Evolutionary conservation across 805 yeast species (phyloP).

Genomic region (Helenozyma baotianmanensis): DNA sequence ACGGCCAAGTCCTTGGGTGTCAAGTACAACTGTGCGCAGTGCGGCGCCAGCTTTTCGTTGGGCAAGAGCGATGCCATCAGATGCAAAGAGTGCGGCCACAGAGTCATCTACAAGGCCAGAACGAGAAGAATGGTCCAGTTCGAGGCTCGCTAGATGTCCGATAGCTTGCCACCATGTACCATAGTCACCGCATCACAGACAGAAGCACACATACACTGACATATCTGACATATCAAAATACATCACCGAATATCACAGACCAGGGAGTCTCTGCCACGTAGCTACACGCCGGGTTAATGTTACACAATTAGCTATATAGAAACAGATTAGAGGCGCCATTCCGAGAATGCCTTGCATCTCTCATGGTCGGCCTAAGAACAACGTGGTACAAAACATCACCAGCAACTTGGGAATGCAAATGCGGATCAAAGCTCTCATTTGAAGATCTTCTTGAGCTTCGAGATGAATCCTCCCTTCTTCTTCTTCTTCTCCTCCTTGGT

Average conservation of each 20-base stretch:
- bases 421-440: constrained; percentile 12
- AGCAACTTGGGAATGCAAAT: too few relatives aligned
- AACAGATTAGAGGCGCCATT: neutral
- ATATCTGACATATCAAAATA: too few relatives aligned
- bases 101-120: constrained; percentile 95
- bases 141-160: constrained; percentile 34
- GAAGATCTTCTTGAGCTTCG: constrained; percentile 39
- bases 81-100: constrained; percentile 98
- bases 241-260: too few relatives aligned
- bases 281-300: too few relatives aligned
- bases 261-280: too few relatives aligned
- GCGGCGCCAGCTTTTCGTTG: constrained; percentile 83
- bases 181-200: too few relatives aligned
- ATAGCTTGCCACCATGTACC: too few relatives aligned
- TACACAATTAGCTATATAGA: constrained; percentile 1
- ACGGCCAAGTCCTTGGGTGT: constrained; percentile 67
- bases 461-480: constrained; percentile 39
- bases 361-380: neutral
- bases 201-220: too few relatives aligned
- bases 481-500: constrained; percentile 18
- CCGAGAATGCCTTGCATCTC: too few relatives aligned
- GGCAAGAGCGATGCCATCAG: constrained; percentile 94
- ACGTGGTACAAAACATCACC: neutral
- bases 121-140: constrained; percentile 87
- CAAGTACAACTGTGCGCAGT: constrained; percentile 92